Conservation (phyloP, 768 basidiomycete species). For the Boletus pseudo-olivaceus region DNA sequence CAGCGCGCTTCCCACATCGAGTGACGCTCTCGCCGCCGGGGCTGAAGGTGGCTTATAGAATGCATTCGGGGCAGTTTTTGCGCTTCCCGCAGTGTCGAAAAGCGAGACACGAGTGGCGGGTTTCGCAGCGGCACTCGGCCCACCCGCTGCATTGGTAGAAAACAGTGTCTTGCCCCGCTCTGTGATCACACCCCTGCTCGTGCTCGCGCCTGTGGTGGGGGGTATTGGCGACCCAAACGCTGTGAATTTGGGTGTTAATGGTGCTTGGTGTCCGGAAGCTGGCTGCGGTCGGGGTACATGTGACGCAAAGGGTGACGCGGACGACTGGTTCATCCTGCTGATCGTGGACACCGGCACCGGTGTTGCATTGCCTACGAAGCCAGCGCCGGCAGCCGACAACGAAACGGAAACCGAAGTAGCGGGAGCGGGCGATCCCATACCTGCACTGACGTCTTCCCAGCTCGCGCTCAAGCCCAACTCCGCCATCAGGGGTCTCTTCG, state of each 20-base stretch:
- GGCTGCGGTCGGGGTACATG: constrained; percentile 3
- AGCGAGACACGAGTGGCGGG: constrained; percentile 20
- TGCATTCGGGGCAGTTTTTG: constrained; percentile 57
- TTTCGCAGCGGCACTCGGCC: constrained; percentile 2
- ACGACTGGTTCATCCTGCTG: background rate
- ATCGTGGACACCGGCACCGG: background rate
- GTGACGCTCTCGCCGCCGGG: background rate
- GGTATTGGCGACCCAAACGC: constrained; percentile 27
- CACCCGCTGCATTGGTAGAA: background rate
- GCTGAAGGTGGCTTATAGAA: constrained; percentile 56
- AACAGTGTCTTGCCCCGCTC: constrained; percentile 19
- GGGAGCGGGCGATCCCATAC: constrained; percentile 6
- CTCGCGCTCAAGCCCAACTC: constrained; percentile 50
- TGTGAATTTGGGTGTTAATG: constrained; percentile 22
- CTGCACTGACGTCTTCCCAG: constrained; percentile 55
- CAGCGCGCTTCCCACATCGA: constrained; percentile 2
- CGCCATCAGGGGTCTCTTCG: constrained; percentile 21
- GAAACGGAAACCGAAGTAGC: constrained; percentile 7
- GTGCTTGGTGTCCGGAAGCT: background rate
- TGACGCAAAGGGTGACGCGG: constrained; percentile 8
- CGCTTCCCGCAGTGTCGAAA: constrained; percentile 46
- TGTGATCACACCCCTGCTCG: constrained; percentile 7
- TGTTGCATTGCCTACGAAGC: constrained; percentile 5
- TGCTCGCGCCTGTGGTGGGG: background rate
- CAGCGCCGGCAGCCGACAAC: constrained; percentile 1